These are phyloP conservation scores for Aspergillus neotritici DNA, from an alignment of 2,329 filamentous ascomycete genomes.

Conservation along the genomic window DNA sequence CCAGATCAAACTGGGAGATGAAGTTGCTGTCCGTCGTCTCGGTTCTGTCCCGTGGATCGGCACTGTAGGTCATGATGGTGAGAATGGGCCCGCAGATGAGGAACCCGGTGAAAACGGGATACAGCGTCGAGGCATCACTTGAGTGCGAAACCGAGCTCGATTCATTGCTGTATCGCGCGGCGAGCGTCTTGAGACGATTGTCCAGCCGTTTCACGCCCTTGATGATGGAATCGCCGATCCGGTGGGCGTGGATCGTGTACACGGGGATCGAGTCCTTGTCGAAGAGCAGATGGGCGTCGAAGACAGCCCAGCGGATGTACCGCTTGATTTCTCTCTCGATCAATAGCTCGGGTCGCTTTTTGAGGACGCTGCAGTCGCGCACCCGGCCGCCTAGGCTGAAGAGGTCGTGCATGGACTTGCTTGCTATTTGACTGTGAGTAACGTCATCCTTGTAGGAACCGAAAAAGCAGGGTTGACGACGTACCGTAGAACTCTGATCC, in stretches of 20 bases:
- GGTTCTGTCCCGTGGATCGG: conserved; percentile 27
- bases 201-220: conserved; percentile 41
- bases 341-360: conserved; percentile 29
- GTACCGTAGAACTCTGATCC: conserved; percentile 44
- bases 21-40: conserved; percentile 23
- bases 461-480: conserved; percentile 1
- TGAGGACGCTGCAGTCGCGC: conserved; percentile 44
- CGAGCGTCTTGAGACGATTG: conserved; percentile 40
- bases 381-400: conserved; percentile 48
- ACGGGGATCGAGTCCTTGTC: conserved; percentile 36
- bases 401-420: conserved; percentile 46
- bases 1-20: conserved; percentile 51
- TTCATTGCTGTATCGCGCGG: conserved; percentile 36
- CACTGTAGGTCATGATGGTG: conserved; percentile 48
- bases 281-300: conserved; percentile 42
- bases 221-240: conserved; percentile 34
- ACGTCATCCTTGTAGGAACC: neutral
- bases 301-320: conserved; percentile 51
- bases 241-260: conserved; percentile 42
- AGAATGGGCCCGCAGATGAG: conserved; percentile 50
- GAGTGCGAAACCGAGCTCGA: neutral
- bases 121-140: neutral
- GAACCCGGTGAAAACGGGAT: conserved; percentile 51
- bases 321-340: conserved; percentile 40
- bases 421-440: conserved; percentile 32